Evolutionary conservation across 768 basidiomycete species (phyloP).

Genomic region (Auriscalpium orientale): DNA sequence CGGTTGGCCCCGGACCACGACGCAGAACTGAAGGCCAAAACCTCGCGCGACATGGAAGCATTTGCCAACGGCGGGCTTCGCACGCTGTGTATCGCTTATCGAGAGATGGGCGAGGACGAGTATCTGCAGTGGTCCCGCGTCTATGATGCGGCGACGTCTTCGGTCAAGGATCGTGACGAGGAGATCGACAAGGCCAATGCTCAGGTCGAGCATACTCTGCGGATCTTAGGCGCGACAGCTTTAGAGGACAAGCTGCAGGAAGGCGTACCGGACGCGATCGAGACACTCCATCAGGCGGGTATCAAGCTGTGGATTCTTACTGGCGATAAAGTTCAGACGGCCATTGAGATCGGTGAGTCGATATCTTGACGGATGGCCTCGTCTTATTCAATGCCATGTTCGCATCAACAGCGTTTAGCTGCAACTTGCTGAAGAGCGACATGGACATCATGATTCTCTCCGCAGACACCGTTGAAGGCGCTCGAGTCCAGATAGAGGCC

Average conservation of each 20-base stretch:
- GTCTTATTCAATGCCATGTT: not conserved
- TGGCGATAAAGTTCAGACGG: slow-evolving; percentile 96
- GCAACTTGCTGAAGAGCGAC: slow-evolving; percentile 86
- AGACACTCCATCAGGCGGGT: slow-evolving; percentile 82
- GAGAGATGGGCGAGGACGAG: slow-evolving; percentile 74
- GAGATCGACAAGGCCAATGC: slow-evolving; percentile 87
- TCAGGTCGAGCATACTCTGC: slow-evolving; percentile 70
- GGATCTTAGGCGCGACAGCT: slow-evolving; percentile 91
- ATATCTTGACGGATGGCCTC: not conserved
- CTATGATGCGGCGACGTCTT: slow-evolving; percentile 77
- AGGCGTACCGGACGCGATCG: slow-evolving; percentile 95
- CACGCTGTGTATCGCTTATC: slow-evolving; percentile 84
- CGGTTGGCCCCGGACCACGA: slow-evolving; percentile 77
- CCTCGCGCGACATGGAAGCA: slow-evolving; percentile 80
- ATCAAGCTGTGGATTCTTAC: slow-evolving; percentile 99
- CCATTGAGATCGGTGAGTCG: slow-evolving; percentile 80
- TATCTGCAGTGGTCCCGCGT: slow-evolving; percentile 71
- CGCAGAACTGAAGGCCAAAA: slow-evolving; percentile 62
- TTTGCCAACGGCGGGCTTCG: slow-evolving; percentile 91
- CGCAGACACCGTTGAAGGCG: slow-evolving; percentile 64
- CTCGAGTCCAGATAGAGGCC: slow-evolving; percentile 83
- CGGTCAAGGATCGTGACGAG: slow-evolving; percentile 78
- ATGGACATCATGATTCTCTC: slow-evolving; percentile 99
- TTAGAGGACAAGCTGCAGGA: slow-evolving; percentile 96
- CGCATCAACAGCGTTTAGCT: slow-evolving; percentile 57